phyloP scores from a whole-genome alignment of 768 basidiomycete species.

The Xanthoconium stramineum region DNA sequence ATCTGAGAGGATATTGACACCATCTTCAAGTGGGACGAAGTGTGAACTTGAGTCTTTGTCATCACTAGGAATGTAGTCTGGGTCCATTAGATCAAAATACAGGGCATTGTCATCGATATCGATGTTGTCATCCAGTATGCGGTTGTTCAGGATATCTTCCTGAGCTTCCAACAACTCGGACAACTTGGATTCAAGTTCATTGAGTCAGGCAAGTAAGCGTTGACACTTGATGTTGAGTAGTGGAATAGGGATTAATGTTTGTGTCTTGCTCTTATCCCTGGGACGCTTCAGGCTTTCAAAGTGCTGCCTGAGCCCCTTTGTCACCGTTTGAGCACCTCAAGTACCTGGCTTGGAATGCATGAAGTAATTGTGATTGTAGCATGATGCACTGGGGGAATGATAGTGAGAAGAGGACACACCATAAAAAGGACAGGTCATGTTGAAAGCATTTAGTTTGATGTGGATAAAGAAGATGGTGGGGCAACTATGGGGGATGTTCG shows the following conservation, averaged over 20 bases:
- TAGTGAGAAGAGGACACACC: too few relatives aligned
- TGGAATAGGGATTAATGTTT: not conserved
- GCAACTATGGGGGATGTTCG: too few relatives aligned
- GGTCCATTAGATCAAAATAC: not conserved
- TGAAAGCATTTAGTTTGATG: too few relatives aligned
- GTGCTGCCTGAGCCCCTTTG: not conserved
- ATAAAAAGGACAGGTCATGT: too few relatives aligned
- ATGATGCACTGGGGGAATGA: too few relatives aligned
- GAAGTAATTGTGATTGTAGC: too few relatives aligned
- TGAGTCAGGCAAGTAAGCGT: not conserved
- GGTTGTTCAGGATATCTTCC: not conserved
- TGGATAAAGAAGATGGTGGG: too few relatives aligned
- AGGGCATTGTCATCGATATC: not conserved
- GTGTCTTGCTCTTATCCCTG: not conserved
- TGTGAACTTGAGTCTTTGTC: not conserved
- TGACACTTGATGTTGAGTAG: not conserved
- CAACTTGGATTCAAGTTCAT: not conserved
- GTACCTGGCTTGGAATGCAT: not conserved
- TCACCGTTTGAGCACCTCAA: not conserved
- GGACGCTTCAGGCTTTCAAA: not conserved
- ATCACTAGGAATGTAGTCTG: not conserved
- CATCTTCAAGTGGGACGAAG: not conserved
- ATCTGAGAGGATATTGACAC: too few relatives aligned
- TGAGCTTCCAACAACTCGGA: not conserved
- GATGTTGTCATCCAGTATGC: not conserved